Evolutionary conservation across 164 flowering plant genomes (phyloP).

Genomic region (Umbilicus rupestris): DNA sequence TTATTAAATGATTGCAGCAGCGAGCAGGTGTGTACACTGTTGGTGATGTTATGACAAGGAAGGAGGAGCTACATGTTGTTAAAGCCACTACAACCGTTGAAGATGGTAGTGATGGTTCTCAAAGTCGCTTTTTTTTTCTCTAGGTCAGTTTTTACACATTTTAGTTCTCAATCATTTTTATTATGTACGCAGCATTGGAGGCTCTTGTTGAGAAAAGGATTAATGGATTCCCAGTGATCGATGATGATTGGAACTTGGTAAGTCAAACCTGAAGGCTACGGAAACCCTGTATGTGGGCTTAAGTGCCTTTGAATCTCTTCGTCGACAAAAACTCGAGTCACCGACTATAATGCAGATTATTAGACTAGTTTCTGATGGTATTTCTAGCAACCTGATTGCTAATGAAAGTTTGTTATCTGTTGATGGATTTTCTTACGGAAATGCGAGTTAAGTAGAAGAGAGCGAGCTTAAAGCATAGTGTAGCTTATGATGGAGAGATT

Average conservation of each 20-base stretch:
- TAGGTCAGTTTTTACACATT: background rate
- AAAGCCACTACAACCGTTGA: conserved; percentile 44
- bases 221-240: conserved; percentile 52
- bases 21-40: conserved; percentile 23
- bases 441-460: no score
- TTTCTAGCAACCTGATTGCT: no score
- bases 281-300: no score
- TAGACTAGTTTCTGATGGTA: no score
- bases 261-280: no score
- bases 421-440: no score
- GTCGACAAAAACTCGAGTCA: no score
- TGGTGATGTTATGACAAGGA: conserved; percentile 52
- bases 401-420: no score
- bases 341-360: no score
- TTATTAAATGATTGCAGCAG: conserved; percentile 9
- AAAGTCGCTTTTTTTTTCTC: background rate
- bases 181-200: conserved; percentile 32
- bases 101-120: conserved; percentile 27
- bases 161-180: background rate
- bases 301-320: no score
- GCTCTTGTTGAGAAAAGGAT: conserved; percentile 45
- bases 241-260: conserved; percentile 59
- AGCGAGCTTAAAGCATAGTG: no score
- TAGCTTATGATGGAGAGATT: background rate
- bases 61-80: conserved; percentile 34